These are phyloP conservation scores for Anastatica hierochuntica DNA, from an alignment of 345 rosid genomes.

Conservation along the genomic window DNA sequence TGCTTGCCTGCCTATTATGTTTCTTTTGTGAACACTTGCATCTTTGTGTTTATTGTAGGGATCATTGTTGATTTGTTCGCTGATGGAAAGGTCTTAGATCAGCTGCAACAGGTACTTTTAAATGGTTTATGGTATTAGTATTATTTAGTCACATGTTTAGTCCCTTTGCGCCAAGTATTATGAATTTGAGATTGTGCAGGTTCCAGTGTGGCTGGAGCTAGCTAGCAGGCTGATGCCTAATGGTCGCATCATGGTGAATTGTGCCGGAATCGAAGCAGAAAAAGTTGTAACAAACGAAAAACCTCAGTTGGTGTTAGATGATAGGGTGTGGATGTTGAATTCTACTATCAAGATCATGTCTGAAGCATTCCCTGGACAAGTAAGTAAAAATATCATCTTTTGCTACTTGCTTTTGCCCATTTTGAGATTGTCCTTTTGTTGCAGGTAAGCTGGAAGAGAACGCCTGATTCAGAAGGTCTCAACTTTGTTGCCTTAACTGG, in stretches of 20 bases:
- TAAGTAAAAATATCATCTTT: slow-evolving; percentile 17
- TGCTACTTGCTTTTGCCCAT: neutral
- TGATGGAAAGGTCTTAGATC: slow-evolving; percentile 55
- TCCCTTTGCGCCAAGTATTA: neutral
- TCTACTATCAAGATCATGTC: slow-evolving; percentile 50
- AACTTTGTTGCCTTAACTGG: slow-evolving; percentile 72
- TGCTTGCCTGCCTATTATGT: too few relatives aligned
- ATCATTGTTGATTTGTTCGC: slow-evolving; percentile 66
- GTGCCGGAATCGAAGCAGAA: slow-evolving; percentile 48
- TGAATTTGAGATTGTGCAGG: slow-evolving; percentile 20
- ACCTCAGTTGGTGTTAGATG: slow-evolving; percentile 13
- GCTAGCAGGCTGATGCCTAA: slow-evolving; percentile 53
- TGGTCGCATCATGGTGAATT: slow-evolving; percentile 78
- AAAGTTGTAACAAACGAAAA: slow-evolving; percentile 18
- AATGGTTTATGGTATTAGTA: neutral
- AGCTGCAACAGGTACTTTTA: slow-evolving; percentile 52
- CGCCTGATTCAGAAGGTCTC: slow-evolving; percentile 37
- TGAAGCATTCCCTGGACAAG: slow-evolving; percentile 64
- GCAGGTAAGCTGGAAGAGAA: slow-evolving; percentile 70
- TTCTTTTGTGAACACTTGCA: neutral
- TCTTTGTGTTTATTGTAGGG: slow-evolving; percentile 26
- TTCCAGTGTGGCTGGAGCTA: slow-evolving; percentile 49
- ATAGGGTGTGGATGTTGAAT: slow-evolving; percentile 40
- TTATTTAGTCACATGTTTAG: neutral
- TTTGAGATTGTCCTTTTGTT: neutral